Evolutionary conservation across 805 yeast species (phyloP).

Genomic region (Blastobotrys robertii): DNA sequence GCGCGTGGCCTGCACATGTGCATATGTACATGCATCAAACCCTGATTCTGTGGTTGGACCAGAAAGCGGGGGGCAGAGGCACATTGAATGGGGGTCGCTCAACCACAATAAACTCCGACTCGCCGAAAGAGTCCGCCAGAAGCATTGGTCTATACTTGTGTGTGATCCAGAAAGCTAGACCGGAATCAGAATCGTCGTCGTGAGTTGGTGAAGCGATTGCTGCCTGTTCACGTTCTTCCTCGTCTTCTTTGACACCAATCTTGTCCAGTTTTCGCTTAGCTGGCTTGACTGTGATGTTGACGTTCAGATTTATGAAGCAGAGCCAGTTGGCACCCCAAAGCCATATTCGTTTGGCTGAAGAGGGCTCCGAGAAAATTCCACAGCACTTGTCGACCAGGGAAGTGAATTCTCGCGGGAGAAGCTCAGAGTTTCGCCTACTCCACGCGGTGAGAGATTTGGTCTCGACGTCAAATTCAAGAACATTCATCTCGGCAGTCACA

Average conservation of each 20-base stretch:
- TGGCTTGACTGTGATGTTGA: slow-evolving; percentile 35
- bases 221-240: slow-evolving; percentile 5
- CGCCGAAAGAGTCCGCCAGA: slow-evolving; percentile 45
- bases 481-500: slow-evolving; percentile 62
- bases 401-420: slow-evolving; percentile 56
- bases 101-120: slow-evolving; percentile 54
- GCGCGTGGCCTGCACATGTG: no score
- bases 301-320: slow-evolving; percentile 55
- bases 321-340: slow-evolving; percentile 83
- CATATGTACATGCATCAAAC: slow-evolving; percentile 3
- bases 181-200: slow-evolving; percentile 20
- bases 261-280: slow-evolving; percentile 35
- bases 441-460: slow-evolving; percentile 46
- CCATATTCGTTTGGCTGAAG: slow-evolving; percentile 49
- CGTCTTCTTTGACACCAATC: slow-evolving; percentile 28
- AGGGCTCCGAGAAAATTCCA: slow-evolving; percentile 51
- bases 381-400: slow-evolving; percentile 55
- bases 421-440: slow-evolving; percentile 70
- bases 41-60: slow-evolving; percentile 25
- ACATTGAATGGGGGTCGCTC: slow-evolving; percentile 63
- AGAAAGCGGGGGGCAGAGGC: slow-evolving; percentile 28
- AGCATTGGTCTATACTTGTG: slow-evolving; percentile 66
- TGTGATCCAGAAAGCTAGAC: slow-evolving; percentile 61
- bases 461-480: slow-evolving; percentile 53
- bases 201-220: slow-evolving; percentile 13